A percentile compares a stretch with the other conserved stretches of the same genome.
These are phyloP conservation scores for Aspergillus sp. DNA, from an alignment of 2,329 filamentous ascomycete species.

Conservation along the genomic window DNA sequence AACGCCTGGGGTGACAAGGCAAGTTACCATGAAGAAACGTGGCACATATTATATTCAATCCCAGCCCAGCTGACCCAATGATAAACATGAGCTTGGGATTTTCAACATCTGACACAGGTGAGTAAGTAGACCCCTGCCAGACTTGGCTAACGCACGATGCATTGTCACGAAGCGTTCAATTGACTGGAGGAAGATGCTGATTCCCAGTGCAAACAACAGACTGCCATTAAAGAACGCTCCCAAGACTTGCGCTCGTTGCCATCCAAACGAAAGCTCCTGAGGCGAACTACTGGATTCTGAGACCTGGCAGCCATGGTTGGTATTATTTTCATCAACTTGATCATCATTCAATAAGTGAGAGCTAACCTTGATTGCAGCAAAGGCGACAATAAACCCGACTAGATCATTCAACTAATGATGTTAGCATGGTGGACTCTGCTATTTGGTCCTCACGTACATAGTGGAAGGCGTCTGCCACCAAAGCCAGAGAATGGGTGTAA, in stretches of 20 bases:
- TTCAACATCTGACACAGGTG: conserved; percentile 55
- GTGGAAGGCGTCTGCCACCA: conserved; percentile 77
- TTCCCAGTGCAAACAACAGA: conserved; percentile 68
- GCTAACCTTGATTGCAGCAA: conserved; percentile 62
- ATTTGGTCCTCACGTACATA: conserved; percentile 53
- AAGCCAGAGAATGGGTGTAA: conserved; percentile 67
- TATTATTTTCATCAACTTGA: background rate
- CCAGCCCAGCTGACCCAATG: conserved; percentile 66
- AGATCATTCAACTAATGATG: conserved; percentile 65
- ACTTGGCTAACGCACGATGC: conserved; percentile 23
- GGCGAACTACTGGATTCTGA: conserved; percentile 60
- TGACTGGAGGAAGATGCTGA: conserved; percentile 72
- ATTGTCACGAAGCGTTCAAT: conserved; percentile 58
- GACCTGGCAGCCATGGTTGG: conserved; percentile 38
- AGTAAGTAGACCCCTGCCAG: background rate
- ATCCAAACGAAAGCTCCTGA: conserved; percentile 67
- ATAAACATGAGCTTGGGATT: conserved; percentile 67
- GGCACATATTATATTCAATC: conserved; percentile 66
- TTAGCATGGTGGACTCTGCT: conserved; percentile 10
- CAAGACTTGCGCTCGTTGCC: conserved; percentile 70
- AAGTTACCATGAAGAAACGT: conserved; percentile 62
- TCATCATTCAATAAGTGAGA: background rate
- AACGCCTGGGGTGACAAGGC: background rate
- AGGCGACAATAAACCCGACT: conserved; percentile 66
- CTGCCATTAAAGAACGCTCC: conserved; percentile 81